These are phyloP conservation scores for Diplodia sapinea DNA, from an alignment of 2,329 filamentous ascomycete species.

Conservation along the genomic window DNA sequence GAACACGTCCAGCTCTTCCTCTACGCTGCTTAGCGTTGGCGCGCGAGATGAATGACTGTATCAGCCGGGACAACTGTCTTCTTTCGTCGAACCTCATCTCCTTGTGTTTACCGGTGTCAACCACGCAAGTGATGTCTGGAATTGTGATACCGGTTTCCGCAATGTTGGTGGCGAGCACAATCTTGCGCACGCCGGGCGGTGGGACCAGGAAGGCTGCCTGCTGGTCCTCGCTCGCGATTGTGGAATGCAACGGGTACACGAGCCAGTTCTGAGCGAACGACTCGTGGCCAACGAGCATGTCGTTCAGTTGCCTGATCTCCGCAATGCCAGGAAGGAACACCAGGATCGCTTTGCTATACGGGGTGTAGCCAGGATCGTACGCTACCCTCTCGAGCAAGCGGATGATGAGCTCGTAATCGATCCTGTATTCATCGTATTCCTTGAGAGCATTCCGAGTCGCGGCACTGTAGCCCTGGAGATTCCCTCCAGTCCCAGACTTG, in stretches of 20 bases:
- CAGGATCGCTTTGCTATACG: conserved; percentile 88
- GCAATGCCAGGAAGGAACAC: conserved; percentile 94
- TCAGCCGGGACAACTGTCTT: conserved; percentile 84
- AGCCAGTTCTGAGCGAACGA: conserved; percentile 79
- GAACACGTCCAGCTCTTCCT: conserved; percentile 92
- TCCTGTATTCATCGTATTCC: conserved; percentile 86
- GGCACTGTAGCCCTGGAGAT: conserved; percentile 74
- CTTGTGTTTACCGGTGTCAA: conserved; percentile 95
- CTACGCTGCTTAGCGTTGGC: conserved; percentile 95
- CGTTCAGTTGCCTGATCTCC: conserved; percentile 87
- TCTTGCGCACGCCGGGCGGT: conserved; percentile 81
- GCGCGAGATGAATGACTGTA: conserved; percentile 93
- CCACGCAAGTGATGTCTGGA: conserved; percentile 94
- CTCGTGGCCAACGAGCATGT: conserved; percentile 78
- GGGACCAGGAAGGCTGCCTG: conserved; percentile 90
- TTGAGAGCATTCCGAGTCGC: conserved; percentile 76
- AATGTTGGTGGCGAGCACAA: conserved; percentile 96
- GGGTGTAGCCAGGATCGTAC: conserved; percentile 66
- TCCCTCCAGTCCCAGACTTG: conserved; percentile 61
- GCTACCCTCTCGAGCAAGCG: conserved; percentile 80
- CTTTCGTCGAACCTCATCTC: conserved; percentile 97
- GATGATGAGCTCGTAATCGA: conserved; percentile 86
- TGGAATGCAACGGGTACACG: conserved; percentile 89
- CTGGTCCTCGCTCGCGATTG: conserved; percentile 94
- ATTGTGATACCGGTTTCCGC: conserved; percentile 99